Evolutionary conservation across 192 early-diverging fungal species (phyloP), one percentile per base, ranked within the genome.

Genomic region (Chytriomyces hyalinus): DNA sequence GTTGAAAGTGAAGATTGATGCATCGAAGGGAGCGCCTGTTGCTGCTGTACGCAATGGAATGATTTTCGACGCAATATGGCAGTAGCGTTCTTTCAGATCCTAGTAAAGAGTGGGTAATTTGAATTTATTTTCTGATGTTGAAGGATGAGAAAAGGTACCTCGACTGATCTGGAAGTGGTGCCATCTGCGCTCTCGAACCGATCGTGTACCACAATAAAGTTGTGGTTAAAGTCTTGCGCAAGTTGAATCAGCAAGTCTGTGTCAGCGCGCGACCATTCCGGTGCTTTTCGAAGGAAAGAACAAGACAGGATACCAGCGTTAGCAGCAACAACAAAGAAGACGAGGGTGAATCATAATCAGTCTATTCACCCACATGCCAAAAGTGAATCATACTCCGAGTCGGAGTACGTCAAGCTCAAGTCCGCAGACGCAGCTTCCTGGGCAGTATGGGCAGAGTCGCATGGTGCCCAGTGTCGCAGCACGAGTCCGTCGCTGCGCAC

Each of bases 11-110:
- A 83, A 89, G 0, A 46, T 15, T 26, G 82, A 80, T 15, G 82
- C 75, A 17, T 71, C 71, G 4, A 80, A 26, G 7, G 67, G 71
- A 68, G 45, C 78, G 76, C 28, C 86, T 80, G 10, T 77, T 69
- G 64, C 59, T 47, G 67, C 65, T 1, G 64, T 69, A 50, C 94
- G 87, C 11, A 82, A 79, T 71, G 87, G 84, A 44, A 90, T 84
- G n/a, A 98, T 79, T 45, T 83, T 89, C 15, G 87, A 85, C 11
- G 85, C 83, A 3, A 97, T 87, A 11, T 78, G 75, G 66, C 93
- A 97, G 80, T 95, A 97, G 13, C 96, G 84, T 72, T 94, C 92
- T 81, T 95, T 95, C 44, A 98, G 70, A 46, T 98, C 96, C 87
- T 95, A 3, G 44, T 20, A 50, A 15, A 67, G 65, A 60, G 59